Evolutionary conservation across 208 protist genomes (phyloP).

Genomic region (Trypanosoma scelopori): DNA sequence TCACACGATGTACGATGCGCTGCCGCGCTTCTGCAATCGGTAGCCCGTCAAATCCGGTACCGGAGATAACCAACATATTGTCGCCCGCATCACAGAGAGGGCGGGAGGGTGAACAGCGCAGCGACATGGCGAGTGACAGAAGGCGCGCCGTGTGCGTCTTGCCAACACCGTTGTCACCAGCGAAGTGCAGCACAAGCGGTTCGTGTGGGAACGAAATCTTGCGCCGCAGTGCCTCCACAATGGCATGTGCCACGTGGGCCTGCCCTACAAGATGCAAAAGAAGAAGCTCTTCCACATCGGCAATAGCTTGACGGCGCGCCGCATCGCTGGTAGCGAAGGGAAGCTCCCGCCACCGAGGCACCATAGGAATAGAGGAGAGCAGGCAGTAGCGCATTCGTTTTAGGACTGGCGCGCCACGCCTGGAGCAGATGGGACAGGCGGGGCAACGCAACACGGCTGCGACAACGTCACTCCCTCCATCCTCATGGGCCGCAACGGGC

Average conservation of each 20-base stretch:
- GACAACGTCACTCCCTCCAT: not conserved
- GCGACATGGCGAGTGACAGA: constrained; percentile 61
- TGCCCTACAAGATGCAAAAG: constrained; percentile 48
- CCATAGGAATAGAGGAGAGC: constrained; percentile 8
- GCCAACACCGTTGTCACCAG: constrained; percentile 82
- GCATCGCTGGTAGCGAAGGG: constrained; percentile 46
- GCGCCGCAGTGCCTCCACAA: constrained; percentile 45
- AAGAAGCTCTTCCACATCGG: constrained; percentile 49
- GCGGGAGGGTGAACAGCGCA: constrained; percentile 28
- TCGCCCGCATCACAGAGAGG: constrained; percentile 59
- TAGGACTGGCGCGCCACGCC: constrained; percentile 17
- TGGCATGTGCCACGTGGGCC: constrained; percentile 43
- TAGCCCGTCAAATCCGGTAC: constrained; percentile 58
- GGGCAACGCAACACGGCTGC: constrained; percentile 28
- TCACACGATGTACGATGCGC: constrained; percentile 49
- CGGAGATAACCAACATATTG: constrained; percentile 62
- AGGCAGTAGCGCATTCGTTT: constrained; percentile 42
- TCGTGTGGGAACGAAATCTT: constrained; percentile 61
- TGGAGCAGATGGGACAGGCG: constrained; percentile 46
- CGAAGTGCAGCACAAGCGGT: constrained; percentile 77
- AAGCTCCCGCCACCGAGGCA: constrained; percentile 37
- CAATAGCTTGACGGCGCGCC: constrained; percentile 39
- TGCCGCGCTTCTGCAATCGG: constrained; percentile 11
- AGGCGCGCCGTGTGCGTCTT: constrained; percentile 73
- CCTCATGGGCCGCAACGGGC: not conserved